Evolutionary conservation across 495 filamentous ascomycete genomes (phyloP), one percentile per base, ranked within the genome.

Genomic region (Rhizodiscina lignyota): DNA sequence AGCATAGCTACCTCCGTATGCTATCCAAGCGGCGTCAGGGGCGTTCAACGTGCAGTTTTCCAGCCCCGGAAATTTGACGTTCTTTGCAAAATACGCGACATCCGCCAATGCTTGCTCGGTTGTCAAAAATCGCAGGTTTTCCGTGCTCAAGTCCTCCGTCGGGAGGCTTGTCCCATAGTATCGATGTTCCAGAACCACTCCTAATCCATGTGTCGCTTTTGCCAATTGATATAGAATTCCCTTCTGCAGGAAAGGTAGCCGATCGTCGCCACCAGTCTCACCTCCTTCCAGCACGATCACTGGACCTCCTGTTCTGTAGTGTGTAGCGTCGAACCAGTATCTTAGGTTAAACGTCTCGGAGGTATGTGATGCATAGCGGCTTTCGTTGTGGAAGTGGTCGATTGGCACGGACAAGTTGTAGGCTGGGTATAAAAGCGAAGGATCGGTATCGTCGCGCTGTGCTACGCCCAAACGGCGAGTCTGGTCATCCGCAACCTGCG

Each of bases 101-200:
- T 85, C 79, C 5, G 75, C 78, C 12, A 85, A 39, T 0, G 77
- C 70, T 43, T 85, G 79, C 33, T 83, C 74, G 4, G 78, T 85
- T 1, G 74, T 74, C 47, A 85, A 60, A 58, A 83, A 83, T 1
- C 78, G 69, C 40, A 85, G 51, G 44, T 61, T 81, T 45, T 72
- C 59, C 0, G 67, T 73, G 32, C 68, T 72, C 30, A 80, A 55
- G 48, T 78, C 60, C 5, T 55, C 40, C 0, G 59, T 60, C 0
- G 76, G 74, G 35, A 68, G 66, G 48, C 72, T 77, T 15, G 48
- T 57, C 4, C 77, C 77, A 39, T 81, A 83, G 58, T 81, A 83
- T 18, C 77, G 65, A 43, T 83, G 79, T 54, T 85, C 79, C 12
- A 83, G 59, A 36, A 85, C 67, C 19, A 85, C 77, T 1, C 69